Base-by-base conservation (phyloP, 2,329 filamentous ascomycete genomes). In the Metarhizium rileyi region DNA sequence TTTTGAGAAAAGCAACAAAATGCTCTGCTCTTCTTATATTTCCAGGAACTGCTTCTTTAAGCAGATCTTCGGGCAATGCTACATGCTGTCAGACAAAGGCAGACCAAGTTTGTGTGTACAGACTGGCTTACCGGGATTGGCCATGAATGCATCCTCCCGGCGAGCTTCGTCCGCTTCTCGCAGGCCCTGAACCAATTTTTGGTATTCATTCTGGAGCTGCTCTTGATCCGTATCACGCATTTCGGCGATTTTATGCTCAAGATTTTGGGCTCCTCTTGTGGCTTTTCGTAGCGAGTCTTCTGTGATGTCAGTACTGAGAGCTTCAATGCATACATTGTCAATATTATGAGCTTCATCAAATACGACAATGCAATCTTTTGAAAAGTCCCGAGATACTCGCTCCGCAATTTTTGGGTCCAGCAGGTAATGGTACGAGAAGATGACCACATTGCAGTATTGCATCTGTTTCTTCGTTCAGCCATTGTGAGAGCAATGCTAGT, bases 301-400 rank as follows among this genome's bases (percentile, higher is more conserved):
- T 0, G 91, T 97, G 50, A 98, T 80, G 61, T 98, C 93, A 40
- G 95, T 97, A 62, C 93, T 98, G 12, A 97, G 72, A 2, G 93
- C 91, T 63, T 98, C 93, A 57, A 98, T 98, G 65, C 94, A 98
- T 52, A 98, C 93, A 63, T 98, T 98, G 75, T 98, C 93, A 59
- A 98, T 98, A 63, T 98, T 98, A 71, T 98, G 93, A 14, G 93
- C 93, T 67, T 98, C 93, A 62, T 98, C 93, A 56, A 98, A 98
- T 3, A 98, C 93, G 20, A 98, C 88, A 47, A 98, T 98, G 65
- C 90, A 96, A 66, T 98, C 94, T 59, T 96, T 96, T 0, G 93
- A 96, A 10, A 98, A 80, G 61, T 98, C 93, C 66, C 86, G 90
- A 0, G 93, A 97, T 2, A 97, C 90, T 51, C 91, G 72, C 63